Evolutionary conservation across 1,284 basidiomycete species (phyloP), one percentile per base, ranked within the genome.

Genomic region (Moesziomyces antarcticus): DNA sequence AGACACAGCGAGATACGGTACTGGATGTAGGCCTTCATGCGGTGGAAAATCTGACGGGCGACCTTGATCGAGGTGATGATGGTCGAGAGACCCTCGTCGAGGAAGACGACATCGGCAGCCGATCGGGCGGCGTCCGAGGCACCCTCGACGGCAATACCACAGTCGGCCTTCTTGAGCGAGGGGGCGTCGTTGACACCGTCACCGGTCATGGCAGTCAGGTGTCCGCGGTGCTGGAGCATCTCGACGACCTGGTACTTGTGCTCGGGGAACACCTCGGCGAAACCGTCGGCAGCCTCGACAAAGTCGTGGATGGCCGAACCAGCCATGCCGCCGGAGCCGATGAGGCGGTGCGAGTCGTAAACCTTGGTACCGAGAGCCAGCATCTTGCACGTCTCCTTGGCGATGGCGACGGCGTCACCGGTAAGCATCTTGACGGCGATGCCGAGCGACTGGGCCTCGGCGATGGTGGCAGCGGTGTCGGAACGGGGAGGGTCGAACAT

Each of bases 351-450:
- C 50, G 87, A 87, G 80, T 88, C 88, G 83, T 88, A 88, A 33
- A 88, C 87, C 78, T 88, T 87, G 70, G 87, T 88, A 21, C 85
- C 85, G 45, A 87, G 81, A 20, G 84, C 85, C 64, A 87, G 85
- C 79, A 86, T 86, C 68, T 87, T 87, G 81, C 87, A 88, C 35
- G 87, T 88, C 79, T 88, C 88, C 78, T 87, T 88, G 44, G 87
- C 88, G 62, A 88, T 88, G 44, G 87, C 87, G 65, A 88, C 87
- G 64, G 87, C 88, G 79, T 88, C 88, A 73, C 88, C 88, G 44
- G 88, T 88, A 56, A 88, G 85, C 88, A 88, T 88, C 85, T 89
- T 88, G 67, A 89, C 86, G 50, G 84, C 79, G 60, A 88, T 86
- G 68, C 88, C 88, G 43, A 89, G 85, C 14, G 86, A 84, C 67